Conservation (phyloP, 108 stramenopile species). For the Pseudonitzschia pungens region DNA sequence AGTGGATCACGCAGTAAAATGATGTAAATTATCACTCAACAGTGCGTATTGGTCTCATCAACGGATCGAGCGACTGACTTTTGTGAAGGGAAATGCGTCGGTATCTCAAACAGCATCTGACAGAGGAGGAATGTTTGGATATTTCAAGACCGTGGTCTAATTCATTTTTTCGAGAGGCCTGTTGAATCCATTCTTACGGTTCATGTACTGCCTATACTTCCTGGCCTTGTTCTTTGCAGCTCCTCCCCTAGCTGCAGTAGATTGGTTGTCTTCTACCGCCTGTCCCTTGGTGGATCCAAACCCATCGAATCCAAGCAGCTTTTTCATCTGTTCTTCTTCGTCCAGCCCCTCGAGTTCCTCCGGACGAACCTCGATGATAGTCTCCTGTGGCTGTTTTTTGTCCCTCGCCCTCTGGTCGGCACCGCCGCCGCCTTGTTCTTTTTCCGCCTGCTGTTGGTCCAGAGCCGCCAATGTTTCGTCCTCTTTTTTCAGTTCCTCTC, state of each 20-base stretch:
- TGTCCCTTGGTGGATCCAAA: conserved; percentile 94
- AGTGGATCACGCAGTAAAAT: no score
- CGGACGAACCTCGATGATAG: conserved; percentile 43
- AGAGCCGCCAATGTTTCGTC: conserved; percentile 35
- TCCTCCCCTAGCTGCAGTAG: conserved; percentile 85
- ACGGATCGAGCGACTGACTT: no score
- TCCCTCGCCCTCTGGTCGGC: background rate
- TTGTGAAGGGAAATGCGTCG: background rate
- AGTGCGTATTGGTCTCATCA: no score
- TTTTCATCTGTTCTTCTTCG: conserved; percentile 87
- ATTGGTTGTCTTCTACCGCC: conserved; percentile 89
- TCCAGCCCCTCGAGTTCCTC: conserved; percentile 61
- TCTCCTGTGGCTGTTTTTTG: conserved; percentile 34
- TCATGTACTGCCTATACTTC: conserved; percentile 99
- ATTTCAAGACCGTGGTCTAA: conserved; percentile 18
- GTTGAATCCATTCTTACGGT: conserved; percentile 92
- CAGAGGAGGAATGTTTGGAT: no score
- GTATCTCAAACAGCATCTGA: background rate
- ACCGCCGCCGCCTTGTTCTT: background rate
- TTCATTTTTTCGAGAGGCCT: conserved; percentile 89
- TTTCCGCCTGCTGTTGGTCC: conserved; percentile 23
- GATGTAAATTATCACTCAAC: no score
- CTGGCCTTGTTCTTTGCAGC: conserved; percentile 90
- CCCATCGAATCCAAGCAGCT: conserved; percentile 87
- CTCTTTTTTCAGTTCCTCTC: conserved; percentile 74